These are phyloP conservation scores for Chlorella sp. DNA, from an alignment of 139 green algal genomes.

Conservation along the genomic window DNA sequence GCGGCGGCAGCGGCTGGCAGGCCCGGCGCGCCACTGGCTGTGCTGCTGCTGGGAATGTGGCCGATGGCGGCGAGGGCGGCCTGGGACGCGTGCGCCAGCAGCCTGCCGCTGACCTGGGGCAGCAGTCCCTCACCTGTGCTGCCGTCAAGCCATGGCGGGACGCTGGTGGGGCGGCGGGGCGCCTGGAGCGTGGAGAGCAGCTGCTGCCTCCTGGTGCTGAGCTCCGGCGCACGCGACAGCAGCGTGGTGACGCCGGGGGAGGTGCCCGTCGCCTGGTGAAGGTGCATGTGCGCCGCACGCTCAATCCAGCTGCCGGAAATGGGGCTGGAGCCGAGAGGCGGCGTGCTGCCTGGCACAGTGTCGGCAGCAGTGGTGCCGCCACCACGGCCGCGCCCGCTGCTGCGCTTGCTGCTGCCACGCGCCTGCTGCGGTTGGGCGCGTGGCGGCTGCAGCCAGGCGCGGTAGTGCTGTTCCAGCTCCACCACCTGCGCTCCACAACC, in stretches of 20 bases:
- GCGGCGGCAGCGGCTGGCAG: not conserved
- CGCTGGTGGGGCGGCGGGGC: constrained; percentile 4
- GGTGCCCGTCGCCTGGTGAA: not conserved
- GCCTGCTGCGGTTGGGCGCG: not conserved
- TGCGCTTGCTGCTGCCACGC: not conserved
- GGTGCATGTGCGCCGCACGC: constrained; percentile 1
- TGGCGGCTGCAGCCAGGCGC: constrained; percentile 8
- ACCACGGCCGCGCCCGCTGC: not conserved
- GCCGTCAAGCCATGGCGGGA: constrained; percentile 4
- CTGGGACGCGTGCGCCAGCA: constrained; percentile 1
- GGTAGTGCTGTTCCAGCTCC: constrained; percentile 48
- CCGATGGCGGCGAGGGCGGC: not conserved
- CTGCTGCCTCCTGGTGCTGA: not conserved
- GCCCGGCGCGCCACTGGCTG: no score
- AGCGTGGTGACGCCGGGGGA: not conserved
- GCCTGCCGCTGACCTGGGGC: not conserved
- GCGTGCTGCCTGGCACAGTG: not conserved
- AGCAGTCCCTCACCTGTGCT: not conserved
- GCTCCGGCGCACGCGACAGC: not conserved
- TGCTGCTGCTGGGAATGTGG: constrained; percentile 4
- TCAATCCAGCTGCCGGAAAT: constrained; percentile 3
- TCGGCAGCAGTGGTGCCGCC: not conserved
- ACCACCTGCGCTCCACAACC: constrained; percentile 14
- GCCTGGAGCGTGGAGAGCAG: not conserved
- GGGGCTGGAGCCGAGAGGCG: constrained; percentile 2